Evolutionary conservation across 2,329 filamentous ascomycete genomes (phyloP).

Genomic region (Aspergillus sp.): DNA sequence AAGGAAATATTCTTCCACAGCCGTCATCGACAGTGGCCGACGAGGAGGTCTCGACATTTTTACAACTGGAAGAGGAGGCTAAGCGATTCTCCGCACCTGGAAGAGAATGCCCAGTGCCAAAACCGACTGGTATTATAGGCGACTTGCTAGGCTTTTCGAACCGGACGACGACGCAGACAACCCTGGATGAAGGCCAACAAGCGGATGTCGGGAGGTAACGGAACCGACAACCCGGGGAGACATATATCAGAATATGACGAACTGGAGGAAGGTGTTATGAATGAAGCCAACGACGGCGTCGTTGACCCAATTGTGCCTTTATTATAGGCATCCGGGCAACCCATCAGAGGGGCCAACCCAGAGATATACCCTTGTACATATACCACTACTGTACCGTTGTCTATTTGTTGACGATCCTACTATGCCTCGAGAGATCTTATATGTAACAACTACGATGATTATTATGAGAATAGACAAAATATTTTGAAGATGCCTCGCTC

Average conservation of each 20-base stretch:
- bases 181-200: constrained; percentile 14
- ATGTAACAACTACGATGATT: neutral
- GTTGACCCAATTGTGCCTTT: neutral
- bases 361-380: constrained; percentile 27
- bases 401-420: neutral
- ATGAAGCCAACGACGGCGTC: neutral
- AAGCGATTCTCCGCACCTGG: constrained; percentile 44
- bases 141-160: constrained; percentile 70
- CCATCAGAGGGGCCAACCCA: constrained; percentile 4
- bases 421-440: neutral
- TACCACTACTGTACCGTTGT: constrained; percentile 10
- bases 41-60: constrained; percentile 47
- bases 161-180: constrained; percentile 20
- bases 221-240: neutral
- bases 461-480: neutral
- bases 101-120: constrained; percentile 88
- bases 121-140: constrained; percentile 76
- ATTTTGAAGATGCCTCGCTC: neutral
- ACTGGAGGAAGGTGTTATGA: neutral
- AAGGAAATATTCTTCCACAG: constrained; percentile 14
- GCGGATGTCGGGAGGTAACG: constrained; percentile 1
- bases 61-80: constrained; percentile 43
- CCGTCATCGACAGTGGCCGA: constrained; percentile 23
- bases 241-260: neutral
- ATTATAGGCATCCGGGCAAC: neutral